Evolutionary conservation across 148 eudicot genomes (phyloP).

Genomic region (Pharnaceum exiguum): DNA sequence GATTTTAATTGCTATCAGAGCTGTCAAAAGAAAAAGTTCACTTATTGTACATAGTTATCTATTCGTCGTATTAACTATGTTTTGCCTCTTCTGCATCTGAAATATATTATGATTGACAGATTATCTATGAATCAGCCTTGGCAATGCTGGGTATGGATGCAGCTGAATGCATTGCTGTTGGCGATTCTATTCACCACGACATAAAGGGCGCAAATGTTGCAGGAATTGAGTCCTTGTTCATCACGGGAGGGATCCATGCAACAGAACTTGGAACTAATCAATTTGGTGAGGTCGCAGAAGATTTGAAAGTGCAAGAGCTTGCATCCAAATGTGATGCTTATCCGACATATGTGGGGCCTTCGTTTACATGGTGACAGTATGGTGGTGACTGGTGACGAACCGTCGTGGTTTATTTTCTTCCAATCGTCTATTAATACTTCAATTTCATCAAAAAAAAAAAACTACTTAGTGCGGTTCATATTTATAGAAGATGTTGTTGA

Average conservation of each 20-base stretch:
- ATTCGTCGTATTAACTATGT: background rate
- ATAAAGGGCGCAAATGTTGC: constrained; percentile 84
- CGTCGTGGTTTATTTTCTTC: no score
- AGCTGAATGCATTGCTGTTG: constrained; percentile 78
- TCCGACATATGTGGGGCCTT: constrained; percentile 64
- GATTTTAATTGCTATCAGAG: background rate
- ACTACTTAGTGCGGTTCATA: no score
- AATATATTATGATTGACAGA: constrained; percentile 27
- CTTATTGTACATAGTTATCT: background rate
- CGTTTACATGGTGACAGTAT: constrained; percentile 57
- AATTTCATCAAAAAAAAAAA: no score
- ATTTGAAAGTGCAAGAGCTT: constrained; percentile 54
- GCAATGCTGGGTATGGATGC: constrained; percentile 69
- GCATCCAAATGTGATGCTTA: constrained; percentile 47
- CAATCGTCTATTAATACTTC: no score
- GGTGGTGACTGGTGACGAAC: no score
- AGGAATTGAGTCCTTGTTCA: constrained; percentile 60
- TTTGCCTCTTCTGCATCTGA: background rate
- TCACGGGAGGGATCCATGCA: constrained; percentile 83
- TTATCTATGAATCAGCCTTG: constrained; percentile 78
- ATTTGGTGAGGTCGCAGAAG: constrained; percentile 59
- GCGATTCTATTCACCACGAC: constrained; percentile 93
- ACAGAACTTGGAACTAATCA: constrained; percentile 61
- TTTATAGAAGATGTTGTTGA: no score
- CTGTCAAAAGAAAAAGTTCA: background rate